These are phyloP conservation scores for Rhododendron mucronatum DNA, from an alignment of 148 eudicot genomes.

Conservation along the genomic window DNA sequence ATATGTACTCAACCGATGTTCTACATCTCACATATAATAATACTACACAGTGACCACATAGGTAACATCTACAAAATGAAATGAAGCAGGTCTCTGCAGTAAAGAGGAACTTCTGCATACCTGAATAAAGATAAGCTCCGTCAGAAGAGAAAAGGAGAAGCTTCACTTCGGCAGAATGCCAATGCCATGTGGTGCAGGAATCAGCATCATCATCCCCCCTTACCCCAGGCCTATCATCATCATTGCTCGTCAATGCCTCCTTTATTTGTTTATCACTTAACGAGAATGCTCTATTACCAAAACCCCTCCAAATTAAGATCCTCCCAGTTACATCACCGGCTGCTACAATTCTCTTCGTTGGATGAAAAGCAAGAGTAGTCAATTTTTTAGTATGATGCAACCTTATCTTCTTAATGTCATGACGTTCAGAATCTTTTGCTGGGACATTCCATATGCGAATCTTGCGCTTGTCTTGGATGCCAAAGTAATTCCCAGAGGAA, in stretches of 20 bases:
- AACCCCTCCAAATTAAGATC: conserved; percentile 86
- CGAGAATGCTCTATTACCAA: conserved; percentile 45
- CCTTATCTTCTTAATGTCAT: conserved; percentile 45
- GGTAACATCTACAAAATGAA: background rate
- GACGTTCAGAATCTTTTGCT: conserved; percentile 44
- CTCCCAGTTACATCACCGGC: conserved; percentile 93
- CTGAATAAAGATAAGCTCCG: conserved; percentile 93
- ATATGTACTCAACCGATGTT: background rate
- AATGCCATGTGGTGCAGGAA: conserved; percentile 93
- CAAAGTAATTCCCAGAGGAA: conserved; percentile 67
- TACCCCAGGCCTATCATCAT: conserved; percentile 72
- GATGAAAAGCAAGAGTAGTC: conserved; percentile 80
- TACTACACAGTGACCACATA: background rate
- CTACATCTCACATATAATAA: background rate
- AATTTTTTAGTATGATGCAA: conserved; percentile 71
- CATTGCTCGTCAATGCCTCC: conserved; percentile 27
- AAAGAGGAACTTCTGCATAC: conserved; percentile 24
- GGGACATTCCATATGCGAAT: conserved; percentile 82
- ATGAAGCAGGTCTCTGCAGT: background rate
- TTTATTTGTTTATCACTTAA: conserved; percentile 16
- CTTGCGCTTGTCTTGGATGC: conserved; percentile 49
- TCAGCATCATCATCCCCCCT: conserved; percentile 81
- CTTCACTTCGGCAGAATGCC: conserved; percentile 90
- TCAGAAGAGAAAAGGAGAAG: conserved; percentile 85
- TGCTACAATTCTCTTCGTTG: conserved; percentile 66